phyloP scores from a whole-genome alignment of 2,329 filamentous ascomycete genomes.

The Alternaria brassicicola region DNA sequence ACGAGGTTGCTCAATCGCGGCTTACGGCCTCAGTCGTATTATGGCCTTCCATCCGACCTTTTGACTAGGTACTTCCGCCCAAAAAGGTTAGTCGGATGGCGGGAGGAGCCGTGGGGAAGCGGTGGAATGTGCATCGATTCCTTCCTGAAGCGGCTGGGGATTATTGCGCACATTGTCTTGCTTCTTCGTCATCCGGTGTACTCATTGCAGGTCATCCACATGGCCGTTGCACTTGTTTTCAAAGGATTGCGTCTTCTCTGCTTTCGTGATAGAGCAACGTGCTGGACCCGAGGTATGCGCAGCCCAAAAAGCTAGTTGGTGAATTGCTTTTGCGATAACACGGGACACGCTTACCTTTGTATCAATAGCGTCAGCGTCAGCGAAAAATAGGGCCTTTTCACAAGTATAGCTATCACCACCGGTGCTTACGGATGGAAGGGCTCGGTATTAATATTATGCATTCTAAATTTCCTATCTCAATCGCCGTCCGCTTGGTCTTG shows the following conservation, averaged over 20 bases:
- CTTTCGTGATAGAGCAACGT: neutral
- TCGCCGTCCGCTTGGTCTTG: neutral
- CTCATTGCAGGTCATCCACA: neutral
- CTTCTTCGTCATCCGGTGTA: neutral
- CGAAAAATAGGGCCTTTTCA: neutral
- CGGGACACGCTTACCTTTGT: neutral
- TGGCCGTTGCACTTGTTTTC: neutral
- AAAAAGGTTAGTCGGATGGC: constrained; percentile 21
- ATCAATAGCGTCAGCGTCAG: neutral
- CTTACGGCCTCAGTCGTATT: neutral
- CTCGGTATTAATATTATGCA: neutral
- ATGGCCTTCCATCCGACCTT: neutral
- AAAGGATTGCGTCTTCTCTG: neutral
- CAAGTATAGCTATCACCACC: neutral
- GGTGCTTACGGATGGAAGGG: neutral
- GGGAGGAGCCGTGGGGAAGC: constrained; percentile 32
- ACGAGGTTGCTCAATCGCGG: neutral
- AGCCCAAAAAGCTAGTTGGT: neutral
- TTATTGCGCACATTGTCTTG: neutral
- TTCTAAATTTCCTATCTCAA: neutral
- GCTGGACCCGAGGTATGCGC: neutral
- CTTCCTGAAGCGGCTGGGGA: constrained; percentile 10
- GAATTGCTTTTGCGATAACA: neutral
- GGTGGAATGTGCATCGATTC: constrained; percentile 12
- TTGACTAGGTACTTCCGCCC: neutral